Evolutionary conservation across 257 asterid species (phyloP).

Genomic region (Nicotiana noctiflora): DNA sequence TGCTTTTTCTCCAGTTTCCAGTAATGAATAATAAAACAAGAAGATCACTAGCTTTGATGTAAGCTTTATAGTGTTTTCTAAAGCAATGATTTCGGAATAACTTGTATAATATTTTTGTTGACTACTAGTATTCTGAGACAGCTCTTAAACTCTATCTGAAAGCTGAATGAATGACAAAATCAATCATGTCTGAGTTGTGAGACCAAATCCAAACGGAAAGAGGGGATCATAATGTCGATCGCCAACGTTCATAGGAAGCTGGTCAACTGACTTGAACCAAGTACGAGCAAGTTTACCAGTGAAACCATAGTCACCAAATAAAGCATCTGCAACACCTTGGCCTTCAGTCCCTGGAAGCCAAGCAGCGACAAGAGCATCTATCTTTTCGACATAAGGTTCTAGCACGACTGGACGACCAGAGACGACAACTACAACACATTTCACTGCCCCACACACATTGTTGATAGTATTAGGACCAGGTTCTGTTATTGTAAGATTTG

Average conservation of each 20-base stretch:
- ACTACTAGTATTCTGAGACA: background rate
- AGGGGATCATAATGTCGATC: slow-evolving; percentile 16
- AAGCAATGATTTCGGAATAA: background rate
- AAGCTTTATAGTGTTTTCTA: background rate
- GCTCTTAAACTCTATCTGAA: background rate
- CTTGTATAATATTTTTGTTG: background rate
- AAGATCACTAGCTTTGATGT: background rate
- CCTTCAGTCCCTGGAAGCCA: slow-evolving; percentile 25
- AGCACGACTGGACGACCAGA: slow-evolving; percentile 23
- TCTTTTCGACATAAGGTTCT: background rate
- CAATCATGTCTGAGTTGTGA: slow-evolving; percentile 5
- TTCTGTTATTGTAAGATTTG: slow-evolving; percentile 16
- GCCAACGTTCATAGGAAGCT: slow-evolving; percentile 24
- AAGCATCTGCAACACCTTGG: slow-evolving; percentile 19
- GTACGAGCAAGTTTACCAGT: slow-evolving; percentile 18
- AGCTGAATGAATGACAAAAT: background rate
- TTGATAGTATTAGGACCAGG: slow-evolving; percentile 16
- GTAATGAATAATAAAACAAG: background rate
- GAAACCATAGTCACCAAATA: slow-evolving; percentile 20
- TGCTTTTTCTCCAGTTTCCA: background rate
- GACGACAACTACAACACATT: slow-evolving; percentile 9
- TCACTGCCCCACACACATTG: slow-evolving; percentile 12
- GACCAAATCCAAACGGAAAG: slow-evolving; percentile 21
- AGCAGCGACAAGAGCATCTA: slow-evolving; percentile 16
- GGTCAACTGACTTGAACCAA: slow-evolving; percentile 22